These are phyloP conservation scores for Annulohypoxylon nitens DNA, from an alignment of 495 filamentous ascomycete species.

Conservation along the genomic window DNA sequence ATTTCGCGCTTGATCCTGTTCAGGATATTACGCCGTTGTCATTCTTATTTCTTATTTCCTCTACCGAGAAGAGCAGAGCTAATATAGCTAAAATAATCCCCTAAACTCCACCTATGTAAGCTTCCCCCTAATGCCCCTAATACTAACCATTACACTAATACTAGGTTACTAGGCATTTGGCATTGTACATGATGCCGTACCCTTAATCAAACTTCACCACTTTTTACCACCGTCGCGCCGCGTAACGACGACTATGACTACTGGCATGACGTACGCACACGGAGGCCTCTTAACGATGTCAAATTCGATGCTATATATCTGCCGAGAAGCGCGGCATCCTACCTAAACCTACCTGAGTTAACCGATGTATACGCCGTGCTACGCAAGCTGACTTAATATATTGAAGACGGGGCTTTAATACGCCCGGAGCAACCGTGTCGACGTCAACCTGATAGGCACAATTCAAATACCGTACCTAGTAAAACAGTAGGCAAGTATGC, in stretches of 20 bases:
- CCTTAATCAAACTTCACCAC: conserved; percentile 16
- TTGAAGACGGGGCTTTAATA: conserved; percentile 13
- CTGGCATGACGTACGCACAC: conserved; percentile 15
- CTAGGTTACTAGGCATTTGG: background rate
- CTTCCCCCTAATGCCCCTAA: background rate
- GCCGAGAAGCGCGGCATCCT: conserved; percentile 37
- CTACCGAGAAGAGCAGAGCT: conserved; percentile 16
- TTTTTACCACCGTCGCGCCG: conserved; percentile 27
- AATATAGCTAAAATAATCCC: background rate
- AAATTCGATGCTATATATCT: conserved; percentile 25
- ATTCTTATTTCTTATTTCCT: background rate
- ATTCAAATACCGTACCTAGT: conserved; percentile 30
- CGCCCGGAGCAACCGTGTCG: conserved; percentile 26
- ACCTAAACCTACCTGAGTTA: conserved; percentile 19
- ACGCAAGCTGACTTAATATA: conserved; percentile 34
- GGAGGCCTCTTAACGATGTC: conserved; percentile 29
- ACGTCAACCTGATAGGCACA: conserved; percentile 28
- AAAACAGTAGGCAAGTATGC: conserved; percentile 19
- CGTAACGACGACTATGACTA: conserved; percentile 21
- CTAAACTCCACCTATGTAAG: conserved; percentile 18
- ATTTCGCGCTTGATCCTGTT: conserved; percentile 28
- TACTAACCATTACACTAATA: conserved; percentile 3
- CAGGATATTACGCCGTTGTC: conserved; percentile 20
- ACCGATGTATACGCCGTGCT: conserved; percentile 25
- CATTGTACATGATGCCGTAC: conserved; percentile 17